These are phyloP conservation scores for Prunus salicina DNA, from an alignment of 306 rosid species.

Conservation along the genomic window DNA sequence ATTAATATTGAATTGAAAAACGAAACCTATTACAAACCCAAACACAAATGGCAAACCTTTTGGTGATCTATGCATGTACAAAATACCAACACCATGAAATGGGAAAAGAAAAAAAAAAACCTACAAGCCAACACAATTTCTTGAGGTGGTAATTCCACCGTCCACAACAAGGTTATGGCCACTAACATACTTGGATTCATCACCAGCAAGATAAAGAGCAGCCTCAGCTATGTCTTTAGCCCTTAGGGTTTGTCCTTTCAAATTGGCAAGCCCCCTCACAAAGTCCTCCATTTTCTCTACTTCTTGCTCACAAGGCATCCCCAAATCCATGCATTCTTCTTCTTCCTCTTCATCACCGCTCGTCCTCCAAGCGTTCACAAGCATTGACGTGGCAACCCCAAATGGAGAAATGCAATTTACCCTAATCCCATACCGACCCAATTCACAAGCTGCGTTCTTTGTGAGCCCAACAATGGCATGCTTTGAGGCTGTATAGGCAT, in stretches of 20 bases:
- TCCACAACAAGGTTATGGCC: slow-evolving; percentile 94
- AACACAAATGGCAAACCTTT: not conserved
- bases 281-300: slow-evolving; percentile 80
- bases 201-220: slow-evolving; percentile 86
- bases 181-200: slow-evolving; percentile 87
- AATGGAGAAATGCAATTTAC: slow-evolving; percentile 89
- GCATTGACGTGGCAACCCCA: slow-evolving; percentile 90
- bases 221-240: slow-evolving; percentile 83
- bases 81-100: slow-evolving; percentile 7
- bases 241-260: slow-evolving; percentile 68
- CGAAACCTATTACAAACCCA: not conserved
- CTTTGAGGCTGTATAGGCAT: slow-evolving; percentile 87
- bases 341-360: slow-evolving; percentile 25
- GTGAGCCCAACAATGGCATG: slow-evolving; percentile 90
- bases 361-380: slow-evolving; percentile 69
- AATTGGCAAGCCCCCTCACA: slow-evolving; percentile 70
- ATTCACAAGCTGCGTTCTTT: slow-evolving; percentile 74
- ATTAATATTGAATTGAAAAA: not conserved
- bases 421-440: slow-evolving; percentile 71
- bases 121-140: slow-evolving; percentile 65
- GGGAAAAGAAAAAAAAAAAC: not conserved
- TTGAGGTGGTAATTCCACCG: slow-evolving; percentile 81
- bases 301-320: slow-evolving; percentile 48
- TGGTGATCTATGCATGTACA: not conserved
- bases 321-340: slow-evolving; percentile 23